Evolutionary conservation across 148 eudicot genomes (phyloP), one percentile per base, ranked within the genome.

Genomic region (Chenopodium suecicum): DNA sequence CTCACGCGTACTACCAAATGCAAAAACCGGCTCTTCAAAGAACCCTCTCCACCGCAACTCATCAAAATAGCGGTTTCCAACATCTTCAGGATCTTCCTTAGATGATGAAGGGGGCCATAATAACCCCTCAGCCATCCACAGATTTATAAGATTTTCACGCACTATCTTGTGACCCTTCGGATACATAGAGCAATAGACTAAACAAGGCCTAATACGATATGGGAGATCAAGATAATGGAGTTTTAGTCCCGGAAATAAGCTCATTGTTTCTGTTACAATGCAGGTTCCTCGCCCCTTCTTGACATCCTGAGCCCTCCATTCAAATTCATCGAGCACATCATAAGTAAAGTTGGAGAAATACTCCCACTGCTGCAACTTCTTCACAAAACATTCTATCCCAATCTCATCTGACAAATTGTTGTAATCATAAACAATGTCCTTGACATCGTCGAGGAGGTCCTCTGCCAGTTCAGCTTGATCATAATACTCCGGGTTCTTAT

Each of bases 41-140:
- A 70, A 12, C 50, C 74, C 74, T 20, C 14, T 37, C 48, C 48
- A 70, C 9, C 37, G 74, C 9, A 70, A 50, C 74, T 70, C 74
- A 70, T 70, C n/a, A 23, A 70, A 70, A 41, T 70, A 70, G 50
- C 74, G 74, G 48, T 70, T 29, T 8, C 74, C 74, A 16, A 70
- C n/a, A 41, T 70, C 74, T 41, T 70, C 74, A 6, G 41, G 48
- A 20, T 70, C 74, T 34, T 70, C 74, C 13, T 34, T 4, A n/a
- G 66, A 62, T 62, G 66, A 62, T 19, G 74, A 27, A 16, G 50
- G n/a, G 22, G 48, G 8, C n/a, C 23, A 70, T 10, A 70, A 70
- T 2, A 37, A 37, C 22, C 50, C 74, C 74, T 70, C 41, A 6
- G 74, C 74, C 74, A 70, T 70, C 74, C 74, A 70, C 25, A 34